Conservation (phyloP, 2,329 filamentous ascomycete species). For the Chrysoporthe deuterocubensis region DNA sequence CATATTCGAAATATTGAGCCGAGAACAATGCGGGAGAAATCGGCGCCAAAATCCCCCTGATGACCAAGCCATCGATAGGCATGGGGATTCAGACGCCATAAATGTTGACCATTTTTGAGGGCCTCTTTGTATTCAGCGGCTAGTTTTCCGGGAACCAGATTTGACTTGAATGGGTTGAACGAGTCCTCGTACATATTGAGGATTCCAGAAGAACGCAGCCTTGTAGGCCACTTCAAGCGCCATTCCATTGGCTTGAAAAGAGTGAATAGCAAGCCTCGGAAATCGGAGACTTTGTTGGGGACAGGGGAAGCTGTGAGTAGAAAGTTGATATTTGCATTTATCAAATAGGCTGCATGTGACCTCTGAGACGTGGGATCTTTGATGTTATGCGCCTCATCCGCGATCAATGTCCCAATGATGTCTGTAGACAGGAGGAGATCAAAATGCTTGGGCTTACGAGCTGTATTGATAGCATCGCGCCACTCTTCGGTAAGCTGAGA, state of each 20-base stretch:
- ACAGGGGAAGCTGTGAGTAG: conserved; percentile 16
- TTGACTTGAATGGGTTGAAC: conserved; percentile 8
- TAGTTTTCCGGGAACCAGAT: background rate
- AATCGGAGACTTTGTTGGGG: conserved; percentile 17
- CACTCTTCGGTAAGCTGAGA: conserved; percentile 3
- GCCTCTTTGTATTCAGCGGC: conserved; percentile 7
- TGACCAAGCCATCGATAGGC: conserved; percentile 15
- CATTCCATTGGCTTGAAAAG: conserved; percentile 2
- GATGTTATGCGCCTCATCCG: conserved; percentile 18
- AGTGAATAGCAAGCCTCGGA: conserved; percentile 17
- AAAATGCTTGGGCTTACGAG: conserved; percentile 2
- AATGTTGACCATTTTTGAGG: conserved; percentile 13
- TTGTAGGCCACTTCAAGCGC: conserved; percentile 10
- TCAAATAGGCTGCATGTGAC: conserved; percentile 11
- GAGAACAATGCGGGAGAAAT: conserved; percentile 4
- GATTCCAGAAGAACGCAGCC: fast-evolving
- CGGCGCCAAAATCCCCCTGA: background rate
- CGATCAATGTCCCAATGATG: conserved; percentile 16
- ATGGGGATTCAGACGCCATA: conserved; percentile 18
- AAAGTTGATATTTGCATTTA: conserved; percentile 10
- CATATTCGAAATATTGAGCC: conserved; percentile 7
- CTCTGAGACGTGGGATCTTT: conserved; percentile 7
- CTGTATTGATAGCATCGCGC: conserved; percentile 1
- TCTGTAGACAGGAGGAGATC: conserved; percentile 7
- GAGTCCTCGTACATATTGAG: background rate